Conservation (phyloP, 495 filamentous ascomycete species). For the Neurospora terricola region DNA sequence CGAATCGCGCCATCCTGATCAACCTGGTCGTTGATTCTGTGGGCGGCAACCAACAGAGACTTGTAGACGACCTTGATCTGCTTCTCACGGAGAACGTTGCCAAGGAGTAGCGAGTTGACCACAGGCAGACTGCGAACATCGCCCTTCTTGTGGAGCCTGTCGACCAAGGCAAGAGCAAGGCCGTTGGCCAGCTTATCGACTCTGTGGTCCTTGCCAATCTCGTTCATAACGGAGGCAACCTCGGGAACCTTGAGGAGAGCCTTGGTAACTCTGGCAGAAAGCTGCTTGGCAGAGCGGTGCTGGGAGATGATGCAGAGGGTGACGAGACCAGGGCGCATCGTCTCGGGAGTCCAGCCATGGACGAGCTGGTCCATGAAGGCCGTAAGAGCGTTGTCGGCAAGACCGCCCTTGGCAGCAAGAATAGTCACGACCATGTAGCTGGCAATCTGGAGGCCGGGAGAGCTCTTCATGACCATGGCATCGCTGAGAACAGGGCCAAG, state of each 20-base stretch:
- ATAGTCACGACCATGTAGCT: conserved; percentile 86
- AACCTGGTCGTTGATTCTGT: conserved; percentile 37
- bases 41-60: conserved; percentile 48
- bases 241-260: conserved; percentile 55
- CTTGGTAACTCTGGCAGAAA: conserved; percentile 60
- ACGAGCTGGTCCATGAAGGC: conserved; percentile 81
- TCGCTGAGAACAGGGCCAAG: conserved; percentile 69
- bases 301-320: conserved; percentile 75
- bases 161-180: conserved; percentile 54
- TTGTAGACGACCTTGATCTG: conserved; percentile 53
- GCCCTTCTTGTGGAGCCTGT: conserved; percentile 51
- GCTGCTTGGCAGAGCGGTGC: conserved; percentile 53
- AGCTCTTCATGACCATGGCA: conserved; percentile 59
- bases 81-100: conserved; percentile 48
- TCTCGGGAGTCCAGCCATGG: conserved; percentile 61
- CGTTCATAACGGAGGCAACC: conserved; percentile 45
- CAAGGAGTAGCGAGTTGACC: conserved; percentile 51
- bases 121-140: conserved; percentile 45
- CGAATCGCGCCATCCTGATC: conserved; percentile 43
- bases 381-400: conserved; percentile 64
- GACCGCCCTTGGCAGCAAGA: conserved; percentile 65
- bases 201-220: conserved; percentile 53
- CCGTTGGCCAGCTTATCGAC: conserved; percentile 68
- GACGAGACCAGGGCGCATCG: conserved; percentile 60
- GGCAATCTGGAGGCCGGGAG: conserved; percentile 66